Evolutionary conservation across 2,329 filamentous ascomycete species (phyloP), one percentile per base, ranked within the genome.

Genomic region (Pyricularia grisea): DNA sequence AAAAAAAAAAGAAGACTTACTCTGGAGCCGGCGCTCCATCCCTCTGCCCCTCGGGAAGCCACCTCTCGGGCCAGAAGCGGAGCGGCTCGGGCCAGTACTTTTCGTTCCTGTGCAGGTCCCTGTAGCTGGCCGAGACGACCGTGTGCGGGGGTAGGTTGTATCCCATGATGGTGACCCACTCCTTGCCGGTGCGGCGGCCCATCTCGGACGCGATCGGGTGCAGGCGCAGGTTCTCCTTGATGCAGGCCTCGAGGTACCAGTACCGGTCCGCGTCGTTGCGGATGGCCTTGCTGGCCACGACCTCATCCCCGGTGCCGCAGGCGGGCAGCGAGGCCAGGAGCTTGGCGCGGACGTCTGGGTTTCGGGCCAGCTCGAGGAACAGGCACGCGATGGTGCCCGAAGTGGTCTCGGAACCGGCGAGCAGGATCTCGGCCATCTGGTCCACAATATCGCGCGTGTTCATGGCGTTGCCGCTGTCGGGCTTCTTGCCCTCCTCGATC

Each of bases 321-420:
- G 33, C 23, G 4, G 20, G 50, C 27, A 68, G 28, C 10, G 67
- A 68, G 4, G 50, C 67, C 20, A 68, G 67, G 9, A 76, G 69
- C 61, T 72, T 71, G 12, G 61, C 67, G 12, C 73, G 69, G 5
- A 74, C 73, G n/a, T 67, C 67, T 1, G 73, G 72, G 66, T 69
- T 74, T 58, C 73, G 72, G 2, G 74, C 72, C 17, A 76, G 71
- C 33, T 75, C 70, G 60, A 75, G 73, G 69, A 75, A 75, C 20
- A 75, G 71, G 58, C 72, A 73, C 10, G 70, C 72, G 7, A 76
- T 72, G 17, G 72, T 75, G 23, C 74, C 74, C 23, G 74, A 74
- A 0, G 74, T 75, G 0, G 74, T 74, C 69, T 76, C 74, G 55
- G 73, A 75, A 33, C 74, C 74, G 14, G 74, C 74, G 6, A 76